phyloP scores from a whole-genome alignment of 2,329 filamentous ascomycete species.

The Proliferodiscus dingleyae region DNA sequence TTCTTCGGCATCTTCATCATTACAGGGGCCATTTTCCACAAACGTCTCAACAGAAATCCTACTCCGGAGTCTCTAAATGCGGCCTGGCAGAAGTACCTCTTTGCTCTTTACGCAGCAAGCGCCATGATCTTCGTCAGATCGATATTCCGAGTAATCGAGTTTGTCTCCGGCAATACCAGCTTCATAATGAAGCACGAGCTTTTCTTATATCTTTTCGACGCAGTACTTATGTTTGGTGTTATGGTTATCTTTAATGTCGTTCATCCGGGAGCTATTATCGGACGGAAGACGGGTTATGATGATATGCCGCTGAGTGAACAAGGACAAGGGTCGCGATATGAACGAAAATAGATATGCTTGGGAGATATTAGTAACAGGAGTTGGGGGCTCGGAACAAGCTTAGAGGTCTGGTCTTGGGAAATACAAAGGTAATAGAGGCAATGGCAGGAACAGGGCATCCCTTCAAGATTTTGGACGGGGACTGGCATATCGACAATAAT shows the following conservation, averaged over 20 bases:
- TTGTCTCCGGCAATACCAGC: conserved; percentile 39
- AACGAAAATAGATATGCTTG: background rate
- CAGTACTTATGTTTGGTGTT: conserved; percentile 37
- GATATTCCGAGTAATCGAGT: conserved; percentile 46
- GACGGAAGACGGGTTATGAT: background rate
- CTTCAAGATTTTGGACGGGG: too few species aligned
- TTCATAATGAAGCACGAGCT: conserved; percentile 40
- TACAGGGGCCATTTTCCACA: conserved; percentile 15
- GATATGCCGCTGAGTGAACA: conserved; percentile 1
- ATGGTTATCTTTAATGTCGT: conserved; percentile 34
- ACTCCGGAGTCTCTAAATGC: conserved; percentile 5
- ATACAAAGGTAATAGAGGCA: too few species aligned
- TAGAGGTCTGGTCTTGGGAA: background rate
- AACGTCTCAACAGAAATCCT: conserved; percentile 8
- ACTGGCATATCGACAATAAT: too few species aligned
- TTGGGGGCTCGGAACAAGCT: background rate
- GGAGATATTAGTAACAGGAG: background rate
- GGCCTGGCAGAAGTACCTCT: conserved; percentile 33
- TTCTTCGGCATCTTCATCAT: conserved; percentile 48
- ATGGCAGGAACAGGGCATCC: too few species aligned
- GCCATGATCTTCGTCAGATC: conserved; percentile 44
- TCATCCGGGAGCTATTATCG: conserved; percentile 32
- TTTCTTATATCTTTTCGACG: conserved; percentile 44
- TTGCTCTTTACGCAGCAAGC: conserved; percentile 38
- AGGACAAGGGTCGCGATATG: background rate